These are phyloP conservation scores for Periconia digitata DNA, from an alignment of 2,329 filamentous ascomycete genomes.

Conservation along the genomic window DNA sequence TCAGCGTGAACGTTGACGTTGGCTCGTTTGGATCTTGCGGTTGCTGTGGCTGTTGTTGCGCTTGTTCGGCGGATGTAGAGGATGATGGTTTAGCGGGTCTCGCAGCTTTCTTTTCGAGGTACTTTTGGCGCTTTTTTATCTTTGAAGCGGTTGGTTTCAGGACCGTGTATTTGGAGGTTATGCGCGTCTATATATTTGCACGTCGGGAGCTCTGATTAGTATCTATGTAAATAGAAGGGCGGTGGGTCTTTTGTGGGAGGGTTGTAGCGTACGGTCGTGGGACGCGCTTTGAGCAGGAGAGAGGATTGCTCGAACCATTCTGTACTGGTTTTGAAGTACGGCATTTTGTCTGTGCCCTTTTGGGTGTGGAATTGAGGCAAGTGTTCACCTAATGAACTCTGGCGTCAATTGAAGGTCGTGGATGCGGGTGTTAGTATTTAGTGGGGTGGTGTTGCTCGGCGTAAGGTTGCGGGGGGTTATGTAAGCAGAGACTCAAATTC, in stretches of 20 bases:
- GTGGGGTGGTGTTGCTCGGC: not conserved
- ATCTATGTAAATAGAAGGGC: no score
- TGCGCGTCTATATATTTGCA: no score
- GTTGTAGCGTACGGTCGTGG: slow-evolving; percentile 77
- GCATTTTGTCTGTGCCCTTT: slow-evolving; percentile 59
- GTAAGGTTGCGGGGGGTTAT: not conserved
- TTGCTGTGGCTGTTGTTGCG: slow-evolving; percentile 27
- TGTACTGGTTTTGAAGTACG: slow-evolving; percentile 77
- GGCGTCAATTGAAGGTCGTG: not conserved
- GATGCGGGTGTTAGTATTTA: not conserved
- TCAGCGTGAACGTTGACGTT: slow-evolving; percentile 72
- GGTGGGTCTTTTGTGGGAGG: not conserved
- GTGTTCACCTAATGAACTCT: not conserved
- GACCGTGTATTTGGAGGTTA: slow-evolving; percentile 91
- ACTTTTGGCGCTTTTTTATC: slow-evolving; percentile 37
- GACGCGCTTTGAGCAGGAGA: slow-evolving; percentile 82
- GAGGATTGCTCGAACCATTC: slow-evolving; percentile 90
- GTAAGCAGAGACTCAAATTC: no score
- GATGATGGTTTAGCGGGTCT: slow-evolving; percentile 23
- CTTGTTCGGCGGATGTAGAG: slow-evolving; percentile 24
- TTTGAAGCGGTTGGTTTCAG: slow-evolving; percentile 45
- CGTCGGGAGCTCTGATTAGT: no score
- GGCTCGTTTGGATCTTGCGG: slow-evolving; percentile 27
- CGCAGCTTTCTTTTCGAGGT: slow-evolving; percentile 29
- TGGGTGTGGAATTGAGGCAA: not conserved